These are phyloP conservation scores for Pichia sp. DNA, from an alignment of 1,139 yeast genomes.

Conservation along the genomic window DNA sequence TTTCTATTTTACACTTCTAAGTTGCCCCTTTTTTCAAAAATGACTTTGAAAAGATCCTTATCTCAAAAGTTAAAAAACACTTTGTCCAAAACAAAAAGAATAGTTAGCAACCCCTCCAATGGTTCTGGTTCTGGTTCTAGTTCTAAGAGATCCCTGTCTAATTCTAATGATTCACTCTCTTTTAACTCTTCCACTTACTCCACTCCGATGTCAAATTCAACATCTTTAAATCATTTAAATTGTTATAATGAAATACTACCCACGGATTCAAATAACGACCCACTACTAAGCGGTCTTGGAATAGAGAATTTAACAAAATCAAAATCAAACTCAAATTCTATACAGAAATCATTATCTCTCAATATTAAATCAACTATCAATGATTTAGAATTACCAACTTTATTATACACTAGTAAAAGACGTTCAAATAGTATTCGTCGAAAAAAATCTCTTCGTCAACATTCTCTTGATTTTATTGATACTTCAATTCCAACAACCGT, in stretches of 20 bases:
- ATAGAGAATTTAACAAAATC: no score
- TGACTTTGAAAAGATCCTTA: constrained; percentile 19
- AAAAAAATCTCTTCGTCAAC: constrained; percentile 3
- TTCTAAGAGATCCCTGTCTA: no score
- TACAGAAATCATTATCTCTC: constrained; percentile 11
- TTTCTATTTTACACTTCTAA: no score
- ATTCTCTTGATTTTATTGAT: constrained; percentile 10
- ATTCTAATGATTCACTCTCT: neutral
- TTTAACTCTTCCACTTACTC: neutral
- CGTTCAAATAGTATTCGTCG: constrained; percentile 10
- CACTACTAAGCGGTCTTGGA: no score
- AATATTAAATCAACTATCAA: neutral
- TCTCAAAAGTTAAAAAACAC: constrained; percentile 19
- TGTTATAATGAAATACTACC: no score
- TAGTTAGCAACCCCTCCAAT: constrained; percentile 7
- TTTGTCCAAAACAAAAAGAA: constrained; percentile 17
- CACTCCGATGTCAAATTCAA: neutral
- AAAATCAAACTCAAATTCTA: constrained; percentile 7
- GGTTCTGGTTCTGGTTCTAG: neutral
- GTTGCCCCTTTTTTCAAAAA: constrained; percentile 2
- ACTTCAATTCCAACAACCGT: constrained; percentile 2
- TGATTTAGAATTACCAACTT: constrained; percentile 3
- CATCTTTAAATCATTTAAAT: neutral
- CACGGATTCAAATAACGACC: no score
- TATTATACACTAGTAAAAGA: constrained; percentile 8